Conservation (phyloP, 495 filamentous ascomycete genomes). For the Chlorociboria aeruginascens region DNA sequence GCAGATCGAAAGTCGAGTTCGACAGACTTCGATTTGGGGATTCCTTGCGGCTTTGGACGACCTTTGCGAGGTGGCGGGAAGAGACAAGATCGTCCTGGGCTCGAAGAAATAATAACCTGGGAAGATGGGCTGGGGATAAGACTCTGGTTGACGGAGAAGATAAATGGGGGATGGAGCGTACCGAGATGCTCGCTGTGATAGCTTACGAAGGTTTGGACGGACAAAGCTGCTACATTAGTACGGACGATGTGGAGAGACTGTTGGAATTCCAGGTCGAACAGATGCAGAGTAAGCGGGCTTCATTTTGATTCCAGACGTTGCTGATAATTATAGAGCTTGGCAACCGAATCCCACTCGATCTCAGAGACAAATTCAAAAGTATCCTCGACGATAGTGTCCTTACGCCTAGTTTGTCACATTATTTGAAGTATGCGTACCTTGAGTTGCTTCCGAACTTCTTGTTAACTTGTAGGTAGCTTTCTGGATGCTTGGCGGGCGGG, state of each 20-base stretch:
- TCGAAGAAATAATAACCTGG: constrained; percentile 47
- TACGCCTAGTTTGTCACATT: constrained; percentile 63
- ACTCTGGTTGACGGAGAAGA: constrained; percentile 40
- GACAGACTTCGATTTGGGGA: constrained; percentile 68
- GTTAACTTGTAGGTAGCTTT: constrained; percentile 37
- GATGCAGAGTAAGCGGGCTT: constrained; percentile 56
- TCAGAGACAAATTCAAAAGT: constrained; percentile 45
- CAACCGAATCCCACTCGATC: constrained; percentile 14
- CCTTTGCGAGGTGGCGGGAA: constrained; percentile 65
- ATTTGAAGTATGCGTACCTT: constrained; percentile 47
- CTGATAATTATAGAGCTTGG: constrained; percentile 15
- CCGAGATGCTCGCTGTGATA: constrained; percentile 26
- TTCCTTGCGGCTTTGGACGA: constrained; percentile 62
- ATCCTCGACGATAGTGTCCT: constrained; percentile 55
- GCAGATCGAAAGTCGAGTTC: constrained; percentile 68
- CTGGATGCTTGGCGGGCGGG: constrained; percentile 85
- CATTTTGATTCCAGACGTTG: neutral
- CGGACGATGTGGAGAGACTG: constrained; percentile 72
- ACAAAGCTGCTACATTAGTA: constrained; percentile 44
- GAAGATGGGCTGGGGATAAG: constrained; percentile 54
- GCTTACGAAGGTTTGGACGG: constrained; percentile 28
- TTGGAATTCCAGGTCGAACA: constrained; percentile 80
- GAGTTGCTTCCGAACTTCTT: neutral
- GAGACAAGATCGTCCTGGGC: constrained; percentile 62
- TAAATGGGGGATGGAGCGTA: constrained; percentile 26